Conservation (phyloP, 257 asterid genomes). For the Linderniella brevidens region DNA sequence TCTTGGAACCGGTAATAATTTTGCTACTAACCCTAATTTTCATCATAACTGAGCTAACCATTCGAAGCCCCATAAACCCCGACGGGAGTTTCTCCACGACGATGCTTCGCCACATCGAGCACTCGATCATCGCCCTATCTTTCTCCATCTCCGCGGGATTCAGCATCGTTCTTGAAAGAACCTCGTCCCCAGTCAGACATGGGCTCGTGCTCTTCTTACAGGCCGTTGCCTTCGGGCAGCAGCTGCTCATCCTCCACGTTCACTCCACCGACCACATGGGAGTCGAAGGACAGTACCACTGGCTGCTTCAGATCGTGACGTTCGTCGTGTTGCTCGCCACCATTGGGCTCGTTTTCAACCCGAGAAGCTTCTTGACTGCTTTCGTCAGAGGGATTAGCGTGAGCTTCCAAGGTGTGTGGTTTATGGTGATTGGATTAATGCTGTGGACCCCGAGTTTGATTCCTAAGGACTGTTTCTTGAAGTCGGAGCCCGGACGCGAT, state of each 20-base stretch:
- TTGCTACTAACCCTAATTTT: slow-evolving; percentile 25
- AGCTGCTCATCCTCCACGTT: slow-evolving; percentile 56
- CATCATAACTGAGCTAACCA: slow-evolving; percentile 32
- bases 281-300: slow-evolving; percentile 73
- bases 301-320: slow-evolving; percentile 46
- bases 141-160: slow-evolving; percentile 48
- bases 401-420: slow-evolving; percentile 66
- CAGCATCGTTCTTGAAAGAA: slow-evolving; percentile 28
- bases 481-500: slow-evolving; percentile 23
- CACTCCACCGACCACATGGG: slow-evolving; percentile 82
- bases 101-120: slow-evolving; percentile 56
- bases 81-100: slow-evolving; percentile 30
- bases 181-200: slow-evolving; percentile 16
- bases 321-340: slow-evolving; percentile 29
- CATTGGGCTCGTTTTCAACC: slow-evolving; percentile 22
- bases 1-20: slow-evolving; percentile 37
- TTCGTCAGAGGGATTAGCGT: slow-evolving; percentile 38
- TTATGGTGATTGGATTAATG: slow-evolving; percentile 54
- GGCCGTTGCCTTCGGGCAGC: slow-evolving; percentile 52
- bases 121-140: slow-evolving; percentile 55
- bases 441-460: slow-evolving; percentile 48
- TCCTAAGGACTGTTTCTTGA: slow-evolving; percentile 39
- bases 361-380: slow-evolving; percentile 41
- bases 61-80: slow-evolving; percentile 21
- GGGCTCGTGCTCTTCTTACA: slow-evolving; percentile 42